Base-by-base conservation (phyloP, 164 flowering plant species). In the Umbilicus rupestris region DNA sequence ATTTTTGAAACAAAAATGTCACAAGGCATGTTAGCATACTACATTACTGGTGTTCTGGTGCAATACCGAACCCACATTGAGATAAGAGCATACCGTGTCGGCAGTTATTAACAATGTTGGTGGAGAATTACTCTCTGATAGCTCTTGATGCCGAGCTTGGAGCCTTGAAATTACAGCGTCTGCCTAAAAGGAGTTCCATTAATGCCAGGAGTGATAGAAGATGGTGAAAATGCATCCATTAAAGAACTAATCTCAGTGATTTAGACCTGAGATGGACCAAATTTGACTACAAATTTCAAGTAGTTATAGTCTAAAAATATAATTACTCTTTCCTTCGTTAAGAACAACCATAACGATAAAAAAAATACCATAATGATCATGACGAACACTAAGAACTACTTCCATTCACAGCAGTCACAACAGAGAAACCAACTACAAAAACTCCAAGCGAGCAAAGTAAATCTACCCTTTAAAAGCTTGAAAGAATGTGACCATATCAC, bases 21-120 rank as follows among this genome's bases (percentile, higher is more conserved):
- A n/a, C n/a, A n/a, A n/a, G n/a, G n/a, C 44, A 9, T 41, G 10
- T 41, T 41, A 41, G 10, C 12, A 41, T 41, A 41, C 44, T 5
- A 22, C 7, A 41, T 26, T n/a, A 37, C 24, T 33, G 46, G 9
- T 55, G 12, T 1, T 33, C 30, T 17, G 19, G 19, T n/a, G 41
- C 4, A 60, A 62, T 12, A 64, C 19, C 5, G 14, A 39, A 3
- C 50, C 17, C 16, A 7, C 26, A 10, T 47, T 37, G 42, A 64
- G 52, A 42, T 24, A 4, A 63, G 66, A 52, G 68, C 77, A 62
- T 79, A 81, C 84, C 52, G 82, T 81, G 70, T 81, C 84, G 45
- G 84, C 84, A 37, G 84, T 81, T 37, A 81, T 72, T 55, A 81
- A 66, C 50, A 81, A 62, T 30, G 78, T 71, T 8, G 77, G 52